Evolutionary conservation across 768 basidiomycete species (phyloP).

Genomic region (Tubosaeta brunneosetosa): DNA sequence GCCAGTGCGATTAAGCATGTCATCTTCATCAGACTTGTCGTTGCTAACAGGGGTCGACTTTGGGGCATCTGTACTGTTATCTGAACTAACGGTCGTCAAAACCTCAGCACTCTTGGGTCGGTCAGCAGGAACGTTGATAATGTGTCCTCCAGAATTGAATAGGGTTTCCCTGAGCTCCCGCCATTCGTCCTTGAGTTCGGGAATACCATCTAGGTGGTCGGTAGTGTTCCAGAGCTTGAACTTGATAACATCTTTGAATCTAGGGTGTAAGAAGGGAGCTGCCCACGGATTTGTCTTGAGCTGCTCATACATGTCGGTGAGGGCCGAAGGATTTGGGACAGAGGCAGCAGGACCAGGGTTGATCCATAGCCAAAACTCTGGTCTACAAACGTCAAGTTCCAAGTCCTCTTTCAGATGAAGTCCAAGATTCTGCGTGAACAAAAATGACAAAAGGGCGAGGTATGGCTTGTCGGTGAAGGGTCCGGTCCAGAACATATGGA

Average conservation of each 20-base stretch:
- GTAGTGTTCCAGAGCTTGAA: constrained; percentile 99
- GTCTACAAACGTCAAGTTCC: constrained; percentile 57
- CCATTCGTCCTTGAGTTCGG: constrained; percentile 91
- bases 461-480: constrained; percentile 99
- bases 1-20: constrained; percentile 76
- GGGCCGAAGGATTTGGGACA: constrained; percentile 78
- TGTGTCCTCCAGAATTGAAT: constrained; percentile 84
- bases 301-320: constrained; percentile 76
- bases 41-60: constrained; percentile 21
- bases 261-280: constrained; percentile 86
- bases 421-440: constrained; percentile 92
- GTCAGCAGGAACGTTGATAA: constrained; percentile 58
- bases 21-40: constrained; percentile 40
- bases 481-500: constrained; percentile 99
- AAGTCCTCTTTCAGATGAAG: constrained; percentile 58
- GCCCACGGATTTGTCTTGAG: constrained; percentile 90
- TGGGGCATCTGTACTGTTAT: constrained; percentile 21
- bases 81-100: constrained; percentile 12
- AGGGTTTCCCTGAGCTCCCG: constrained; percentile 63
- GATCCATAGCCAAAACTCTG: constrained; percentile 97
- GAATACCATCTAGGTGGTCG: constrained; percentile 88
- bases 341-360: constrained; percentile 95
- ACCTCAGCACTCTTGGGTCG: constrained; percentile 31
- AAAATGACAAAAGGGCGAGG: constrained; percentile 87
- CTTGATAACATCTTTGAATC: constrained; percentile 88